A percentile compares a stretch with the other conserved stretches of the same genome.
These are phyloP conservation scores for Aureobasidium subglaciale DNA, from an alignment of 2,329 filamentous ascomycete genomes.

Conservation along the genomic window DNA sequence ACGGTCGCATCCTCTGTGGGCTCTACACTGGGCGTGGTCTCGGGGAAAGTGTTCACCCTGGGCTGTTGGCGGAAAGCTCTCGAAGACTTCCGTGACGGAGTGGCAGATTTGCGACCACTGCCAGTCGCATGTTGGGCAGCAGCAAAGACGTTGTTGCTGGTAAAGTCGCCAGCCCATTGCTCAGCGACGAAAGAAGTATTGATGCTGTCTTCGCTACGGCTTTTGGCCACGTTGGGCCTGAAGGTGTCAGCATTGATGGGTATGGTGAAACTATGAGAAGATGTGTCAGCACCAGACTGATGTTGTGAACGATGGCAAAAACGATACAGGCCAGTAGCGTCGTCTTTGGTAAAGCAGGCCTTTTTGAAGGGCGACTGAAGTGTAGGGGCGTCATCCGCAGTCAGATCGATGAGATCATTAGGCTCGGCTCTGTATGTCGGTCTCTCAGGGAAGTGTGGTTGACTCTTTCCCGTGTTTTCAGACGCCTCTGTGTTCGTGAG, in stretches of 20 bases:
- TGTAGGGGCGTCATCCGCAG: background rate
- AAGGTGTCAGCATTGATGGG: slow-evolving; percentile 21
- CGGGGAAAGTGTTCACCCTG: background rate
- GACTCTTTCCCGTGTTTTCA: background rate
- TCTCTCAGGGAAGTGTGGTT: background rate
- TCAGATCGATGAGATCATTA: slow-evolving; percentile 2
- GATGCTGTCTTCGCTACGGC: slow-evolving; percentile 42
- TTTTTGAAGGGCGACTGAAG: background rate
- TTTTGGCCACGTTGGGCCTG: slow-evolving; percentile 31
- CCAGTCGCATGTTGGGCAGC: slow-evolving; percentile 20
- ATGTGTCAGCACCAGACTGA: slow-evolving; percentile 12
- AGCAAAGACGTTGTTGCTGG: slow-evolving; percentile 34
- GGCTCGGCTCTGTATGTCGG: background rate
- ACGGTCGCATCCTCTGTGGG: background rate
- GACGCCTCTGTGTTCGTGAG: background rate
- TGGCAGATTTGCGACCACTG: slow-evolving; percentile 22
- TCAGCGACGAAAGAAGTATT: slow-evolving; percentile 43
- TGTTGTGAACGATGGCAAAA: background rate
- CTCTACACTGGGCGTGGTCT: background rate
- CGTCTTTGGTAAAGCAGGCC: slow-evolving; percentile 8
- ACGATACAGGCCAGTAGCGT: slow-evolving; percentile 6
- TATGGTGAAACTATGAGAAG: slow-evolving; percentile 26
- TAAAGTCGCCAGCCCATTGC: slow-evolving; percentile 41
- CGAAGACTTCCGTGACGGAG: slow-evolving; percentile 15
- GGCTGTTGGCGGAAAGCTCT: slow-evolving; percentile 5